These are phyloP conservation scores for Flaveria robusta DNA, from an alignment of 129 eudicot genomes.

Conservation along the genomic window DNA sequence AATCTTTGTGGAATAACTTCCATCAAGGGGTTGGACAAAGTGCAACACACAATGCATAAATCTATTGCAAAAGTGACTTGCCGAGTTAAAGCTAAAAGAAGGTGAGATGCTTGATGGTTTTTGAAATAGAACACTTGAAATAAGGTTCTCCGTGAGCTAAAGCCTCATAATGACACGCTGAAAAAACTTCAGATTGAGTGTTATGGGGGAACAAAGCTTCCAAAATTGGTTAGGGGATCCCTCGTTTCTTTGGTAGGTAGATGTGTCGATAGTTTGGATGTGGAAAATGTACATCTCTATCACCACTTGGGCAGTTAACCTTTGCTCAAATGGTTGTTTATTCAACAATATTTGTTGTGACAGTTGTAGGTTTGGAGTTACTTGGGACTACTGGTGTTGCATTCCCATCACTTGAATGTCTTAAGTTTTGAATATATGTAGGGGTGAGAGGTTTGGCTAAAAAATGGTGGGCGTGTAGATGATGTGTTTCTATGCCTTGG, in stretches of 20 bases:
- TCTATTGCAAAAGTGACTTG: slow-evolving; percentile 3
- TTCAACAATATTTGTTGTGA: background rate
- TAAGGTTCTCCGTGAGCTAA: background rate
- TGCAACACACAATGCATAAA: background rate
- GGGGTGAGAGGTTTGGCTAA: slow-evolving; percentile 10
- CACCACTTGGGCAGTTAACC: slow-evolving; percentile 17
- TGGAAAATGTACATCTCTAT: slow-evolving; percentile 7
- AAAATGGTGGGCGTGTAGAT: background rate
- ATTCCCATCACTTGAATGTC: slow-evolving; percentile 11
- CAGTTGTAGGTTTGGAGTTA: background rate
- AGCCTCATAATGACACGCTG: background rate
- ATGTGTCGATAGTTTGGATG: background rate
- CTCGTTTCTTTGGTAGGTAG: background rate
- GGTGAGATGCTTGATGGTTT: background rate
- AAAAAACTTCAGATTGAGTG: background rate
- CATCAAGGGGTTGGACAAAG: slow-evolving; percentile 3
- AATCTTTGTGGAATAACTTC: background rate
- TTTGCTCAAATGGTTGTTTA: slow-evolving; percentile 7
- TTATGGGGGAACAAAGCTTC: slow-evolving; percentile 6
- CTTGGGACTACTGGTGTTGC: slow-evolving; percentile 11
- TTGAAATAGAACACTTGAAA: background rate
- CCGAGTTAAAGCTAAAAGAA: background rate
- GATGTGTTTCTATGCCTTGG: slow-evolving; percentile 11
- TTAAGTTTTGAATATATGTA: background rate
- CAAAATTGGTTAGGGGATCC: slow-evolving; percentile 9